Conservation (phyloP, 208 protist species). For the Naegleria gruberi region DNA sequence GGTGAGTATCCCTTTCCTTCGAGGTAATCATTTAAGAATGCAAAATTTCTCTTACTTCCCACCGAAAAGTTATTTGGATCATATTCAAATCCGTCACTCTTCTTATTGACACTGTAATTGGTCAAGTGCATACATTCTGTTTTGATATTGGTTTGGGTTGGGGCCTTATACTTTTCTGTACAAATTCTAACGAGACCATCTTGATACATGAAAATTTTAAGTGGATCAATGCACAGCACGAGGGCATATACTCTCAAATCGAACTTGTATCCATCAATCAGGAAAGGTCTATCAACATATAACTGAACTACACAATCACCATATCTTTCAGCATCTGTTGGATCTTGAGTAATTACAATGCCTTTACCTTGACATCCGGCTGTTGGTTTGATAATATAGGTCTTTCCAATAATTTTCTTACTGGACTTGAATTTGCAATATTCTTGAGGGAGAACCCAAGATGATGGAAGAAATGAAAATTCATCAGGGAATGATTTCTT, state of each 20-base stretch:
- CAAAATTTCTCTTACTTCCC: slow-evolving; percentile 81
- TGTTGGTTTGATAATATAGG: slow-evolving; percentile 88
- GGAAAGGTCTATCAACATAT: slow-evolving; percentile 75
- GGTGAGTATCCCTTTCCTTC: slow-evolving; percentile 46
- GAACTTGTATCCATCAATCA: slow-evolving; percentile 86
- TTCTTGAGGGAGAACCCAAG: slow-evolving; percentile 50
- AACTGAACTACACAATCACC: slow-evolving; percentile 83
- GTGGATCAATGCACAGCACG: slow-evolving; percentile 68
- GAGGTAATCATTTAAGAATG: slow-evolving; percentile 73
- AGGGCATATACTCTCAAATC: slow-evolving; percentile 90
- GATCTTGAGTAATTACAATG: slow-evolving; percentile 75
- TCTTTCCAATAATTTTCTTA: slow-evolving; percentile 46
- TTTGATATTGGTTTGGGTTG: slow-evolving; percentile 59
- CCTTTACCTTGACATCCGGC: slow-evolving; percentile 79
- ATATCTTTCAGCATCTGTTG: slow-evolving; percentile 54
- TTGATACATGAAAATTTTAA: slow-evolving; percentile 77
- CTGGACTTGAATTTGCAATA: not conserved
- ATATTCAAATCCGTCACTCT: slow-evolving; percentile 72
- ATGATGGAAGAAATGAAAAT: slow-evolving; percentile 74
- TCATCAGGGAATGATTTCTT: slow-evolving; percentile 61
- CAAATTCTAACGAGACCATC: slow-evolving; percentile 87
- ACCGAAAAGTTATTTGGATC: slow-evolving; percentile 67
- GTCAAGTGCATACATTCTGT: slow-evolving; percentile 88
- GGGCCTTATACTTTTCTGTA: slow-evolving; percentile 73
- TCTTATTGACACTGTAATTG: slow-evolving; percentile 94